These are phyloP conservation scores for Naganishia randhawae DNA, from an alignment of 768 basidiomycete species.

Conservation along the genomic window DNA sequence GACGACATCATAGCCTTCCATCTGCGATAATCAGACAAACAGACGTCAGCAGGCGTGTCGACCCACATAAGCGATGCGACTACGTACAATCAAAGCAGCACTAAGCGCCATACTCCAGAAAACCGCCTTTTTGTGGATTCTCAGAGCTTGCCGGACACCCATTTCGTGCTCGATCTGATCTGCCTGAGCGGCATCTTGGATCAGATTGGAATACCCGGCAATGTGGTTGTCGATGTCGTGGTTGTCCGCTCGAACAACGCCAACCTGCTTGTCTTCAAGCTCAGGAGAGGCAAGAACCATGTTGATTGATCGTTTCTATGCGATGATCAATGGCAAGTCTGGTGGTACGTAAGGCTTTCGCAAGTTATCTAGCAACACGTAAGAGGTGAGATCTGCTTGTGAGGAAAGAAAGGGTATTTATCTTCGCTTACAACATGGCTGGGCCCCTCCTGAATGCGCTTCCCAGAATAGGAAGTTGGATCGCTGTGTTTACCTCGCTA, in stretches of 20 bases:
- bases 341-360: not conserved
- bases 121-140: slow-evolving; percentile 43
- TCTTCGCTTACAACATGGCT: not conserved
- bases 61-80: not conserved
- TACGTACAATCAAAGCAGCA: slow-evolving; percentile 28
- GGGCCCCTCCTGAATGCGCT: not conserved
- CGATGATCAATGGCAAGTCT: not conserved
- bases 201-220: slow-evolving; percentile 36
- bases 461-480: too few species aligned
- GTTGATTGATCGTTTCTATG: not conserved
- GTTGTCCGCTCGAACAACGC: slow-evolving; percentile 13
- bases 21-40: slow-evolving; percentile 4
- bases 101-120: slow-evolving; percentile 38
- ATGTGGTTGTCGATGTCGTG: slow-evolving; percentile 15
- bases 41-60: not conserved
- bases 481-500: too few species aligned
- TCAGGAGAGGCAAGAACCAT: not conserved
- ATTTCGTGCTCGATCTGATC: slow-evolving; percentile 43
- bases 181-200: slow-evolving; percentile 44
- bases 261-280: not conserved
- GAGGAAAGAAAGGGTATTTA: not conserved
- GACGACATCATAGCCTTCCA: slow-evolving; percentile 42
- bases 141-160: slow-evolving; percentile 41
- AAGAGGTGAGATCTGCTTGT: not conserved
- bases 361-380: not conserved